Base-by-base conservation (phyloP, 78 protist species). In the Dictyostelium capitatum region DNA sequence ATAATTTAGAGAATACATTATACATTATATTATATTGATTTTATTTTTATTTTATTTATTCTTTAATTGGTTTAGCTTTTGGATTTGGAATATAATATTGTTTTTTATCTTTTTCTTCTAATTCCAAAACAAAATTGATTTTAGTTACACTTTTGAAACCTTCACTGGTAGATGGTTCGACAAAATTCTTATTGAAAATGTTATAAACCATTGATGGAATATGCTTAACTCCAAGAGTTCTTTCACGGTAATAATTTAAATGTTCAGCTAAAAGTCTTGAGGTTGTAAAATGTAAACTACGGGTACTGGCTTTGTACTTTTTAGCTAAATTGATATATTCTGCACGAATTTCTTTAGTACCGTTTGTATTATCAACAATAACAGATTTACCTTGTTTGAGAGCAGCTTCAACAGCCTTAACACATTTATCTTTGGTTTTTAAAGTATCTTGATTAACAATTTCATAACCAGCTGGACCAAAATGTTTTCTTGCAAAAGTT, bases 341-440 rank as follows among this genome's bases (percentile, higher is more conserved):
- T 3, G 25, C 23, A 57, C 97, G 47, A 20, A 15, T 20, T 19
- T 17, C 83, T 14, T 53, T 46, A 2, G 10, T 23, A 8, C 84
- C 85, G 74, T 96, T 95, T 5, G 97, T 96, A 83, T 95, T 96
- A 69, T 96, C 97, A n/a, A 96, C 79, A 25, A 95, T 96, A 53
- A 41, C 89, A 11, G 81, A 48, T 30, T 89, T 20, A 48, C 97
- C 96, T 17, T 32, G 19, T 23, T 59, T 19, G 50, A 96, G 89
- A 12, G 97, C 96, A 17, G 3, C 79, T 17, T 11, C 20, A 1
- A 89, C 59, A 15, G 50, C 82, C 50, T 83, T 96, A 25, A 56
- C 7, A 51, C 97, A 96, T 41, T 15, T 10, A 0, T 19, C 79
- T n/a, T 37, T 32, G 2, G 95, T 46, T 25, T 84, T 94, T 56